Conservation (phyloP, 768 basidiomycete species). For the Amanita molliuscula region DNA sequence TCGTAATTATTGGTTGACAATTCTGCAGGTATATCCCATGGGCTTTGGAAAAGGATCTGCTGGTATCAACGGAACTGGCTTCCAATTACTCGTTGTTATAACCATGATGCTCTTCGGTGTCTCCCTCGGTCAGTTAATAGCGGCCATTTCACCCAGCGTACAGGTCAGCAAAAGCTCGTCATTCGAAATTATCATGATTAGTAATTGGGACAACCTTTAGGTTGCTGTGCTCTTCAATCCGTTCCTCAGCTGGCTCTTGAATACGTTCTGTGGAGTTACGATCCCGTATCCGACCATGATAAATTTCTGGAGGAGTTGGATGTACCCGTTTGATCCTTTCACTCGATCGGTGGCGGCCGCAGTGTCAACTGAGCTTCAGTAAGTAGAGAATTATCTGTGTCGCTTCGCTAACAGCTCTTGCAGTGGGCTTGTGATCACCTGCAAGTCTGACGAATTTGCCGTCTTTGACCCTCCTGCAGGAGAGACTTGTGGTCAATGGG, state of each 20-base stretch:
- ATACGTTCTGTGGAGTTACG: conserved; percentile 75
- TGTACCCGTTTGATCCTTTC: conserved; percentile 65
- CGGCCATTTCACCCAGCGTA: conserved; percentile 66
- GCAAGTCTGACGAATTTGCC: conserved; percentile 60
- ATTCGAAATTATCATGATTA: conserved; percentile 16
- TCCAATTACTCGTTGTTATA: conserved; percentile 59
- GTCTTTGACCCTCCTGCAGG: conserved; percentile 64
- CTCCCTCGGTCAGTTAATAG: conserved; percentile 64
- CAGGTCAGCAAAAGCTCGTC: conserved; percentile 24
- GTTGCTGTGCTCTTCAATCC: conserved; percentile 78
- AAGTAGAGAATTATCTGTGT: conserved; percentile 11
- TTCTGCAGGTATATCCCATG: conserved; percentile 44
- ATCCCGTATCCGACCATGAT: conserved; percentile 57
- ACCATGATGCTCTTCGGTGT: conserved; percentile 62
- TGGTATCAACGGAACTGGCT: conserved; percentile 54
- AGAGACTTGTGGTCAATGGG: conserved; percentile 67
- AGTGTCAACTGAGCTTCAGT: conserved; percentile 72
- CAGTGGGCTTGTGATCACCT: conserved; percentile 53
- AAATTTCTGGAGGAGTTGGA: conserved; percentile 67
- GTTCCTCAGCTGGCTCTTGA: conserved; percentile 52
- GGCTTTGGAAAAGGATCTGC: conserved; percentile 54
- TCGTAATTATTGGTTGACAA: not conserved
- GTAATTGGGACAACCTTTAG: conserved; percentile 15
- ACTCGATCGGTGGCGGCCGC: conserved; percentile 64
- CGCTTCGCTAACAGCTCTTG: conserved; percentile 8